Conservation (phyloP, 305 asterid species). For the Stenogyne calaminthoides region DNA sequence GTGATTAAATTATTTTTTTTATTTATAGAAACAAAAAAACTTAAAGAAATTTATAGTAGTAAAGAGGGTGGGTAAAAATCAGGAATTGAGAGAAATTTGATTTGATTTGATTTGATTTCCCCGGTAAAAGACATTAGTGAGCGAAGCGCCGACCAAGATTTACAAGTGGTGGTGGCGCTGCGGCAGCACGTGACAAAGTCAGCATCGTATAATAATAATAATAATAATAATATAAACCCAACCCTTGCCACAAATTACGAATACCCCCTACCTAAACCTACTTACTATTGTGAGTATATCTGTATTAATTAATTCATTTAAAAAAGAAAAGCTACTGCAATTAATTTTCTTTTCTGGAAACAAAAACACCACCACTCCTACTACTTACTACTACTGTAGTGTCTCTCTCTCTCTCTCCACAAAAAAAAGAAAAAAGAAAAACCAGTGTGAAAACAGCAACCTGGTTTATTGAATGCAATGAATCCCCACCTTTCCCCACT, state of each 20-base stretch:
- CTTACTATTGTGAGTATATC: too few relatives aligned
- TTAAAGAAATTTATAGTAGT: too few relatives aligned
- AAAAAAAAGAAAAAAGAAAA: background rate
- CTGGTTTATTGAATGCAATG: conserved; percentile 42
- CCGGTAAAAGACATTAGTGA: too few relatives aligned
- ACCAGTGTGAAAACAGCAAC: conserved; percentile 12
- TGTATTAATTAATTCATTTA: too few relatives aligned
- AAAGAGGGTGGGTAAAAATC: too few relatives aligned
- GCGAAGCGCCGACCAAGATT: conserved; percentile 34
- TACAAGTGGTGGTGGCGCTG: background rate
- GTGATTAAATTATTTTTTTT: too few relatives aligned
- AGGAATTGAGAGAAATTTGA: too few relatives aligned
- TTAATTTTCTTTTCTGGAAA: background rate
- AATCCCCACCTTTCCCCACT: conserved; percentile 32
- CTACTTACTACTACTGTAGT: background rate
- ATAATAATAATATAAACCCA: background rate
- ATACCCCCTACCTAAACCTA: background rate
- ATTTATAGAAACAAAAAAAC: too few relatives aligned
- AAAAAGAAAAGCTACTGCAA: background rate
- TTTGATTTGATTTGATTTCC: too few relatives aligned
- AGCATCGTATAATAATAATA: too few relatives aligned
- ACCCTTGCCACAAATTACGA: background rate
- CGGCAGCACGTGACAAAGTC: conserved; percentile 18
- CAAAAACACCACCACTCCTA: background rate
- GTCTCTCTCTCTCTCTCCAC: background rate